Percentiles rank a stretch among this genome's conserved stretches.
Conservation (phyloP, 2,329 filamentous ascomycete species). For the Diaporthe aspalathi region DNA sequence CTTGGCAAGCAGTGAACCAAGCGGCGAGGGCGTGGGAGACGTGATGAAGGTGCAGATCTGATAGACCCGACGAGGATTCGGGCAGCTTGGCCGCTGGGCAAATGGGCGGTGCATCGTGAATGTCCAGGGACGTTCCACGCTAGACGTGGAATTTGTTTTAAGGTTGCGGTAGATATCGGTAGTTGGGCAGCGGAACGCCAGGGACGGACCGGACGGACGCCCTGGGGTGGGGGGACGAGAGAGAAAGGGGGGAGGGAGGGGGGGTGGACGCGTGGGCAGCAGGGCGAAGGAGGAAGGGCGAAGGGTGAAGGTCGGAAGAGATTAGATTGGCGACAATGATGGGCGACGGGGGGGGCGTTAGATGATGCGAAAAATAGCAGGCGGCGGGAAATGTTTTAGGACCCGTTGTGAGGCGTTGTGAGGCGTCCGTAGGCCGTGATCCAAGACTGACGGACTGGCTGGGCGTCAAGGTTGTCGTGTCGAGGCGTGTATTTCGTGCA, state of each 20-base stretch:
- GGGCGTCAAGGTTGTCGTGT: conserved; percentile 24
- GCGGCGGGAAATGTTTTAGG: conserved; percentile 18
- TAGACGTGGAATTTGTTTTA: conserved; percentile 17
- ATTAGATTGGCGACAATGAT: conserved; percentile 13
- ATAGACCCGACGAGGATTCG: conserved; percentile 26
- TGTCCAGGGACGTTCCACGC: conserved; percentile 26
- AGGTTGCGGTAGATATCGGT: conserved; percentile 25
- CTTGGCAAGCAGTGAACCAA: conserved; percentile 41
- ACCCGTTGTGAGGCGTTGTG: background rate
- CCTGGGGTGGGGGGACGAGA: conserved; percentile 15
- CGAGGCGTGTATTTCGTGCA: background rate
- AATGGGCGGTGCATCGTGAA: conserved; percentile 44
- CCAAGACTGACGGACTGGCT: conserved; percentile 19
- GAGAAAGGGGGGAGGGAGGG: background rate
- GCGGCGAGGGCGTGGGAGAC: conserved; percentile 13
- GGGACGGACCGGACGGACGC: conserved; percentile 25
- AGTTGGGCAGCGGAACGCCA: conserved; percentile 19
- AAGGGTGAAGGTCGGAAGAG: background rate
- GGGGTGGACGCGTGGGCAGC: too few species aligned
- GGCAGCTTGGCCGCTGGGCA: conserved; percentile 40
- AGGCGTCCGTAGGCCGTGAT: background rate
- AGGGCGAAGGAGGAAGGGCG: background rate
- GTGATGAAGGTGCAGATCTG: conserved; percentile 38
- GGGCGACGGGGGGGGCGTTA: background rate
- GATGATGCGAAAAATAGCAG: conserved; percentile 15